Conservation (phyloP, 768 basidiomycete species). For the Crepidotus variabilis region DNA sequence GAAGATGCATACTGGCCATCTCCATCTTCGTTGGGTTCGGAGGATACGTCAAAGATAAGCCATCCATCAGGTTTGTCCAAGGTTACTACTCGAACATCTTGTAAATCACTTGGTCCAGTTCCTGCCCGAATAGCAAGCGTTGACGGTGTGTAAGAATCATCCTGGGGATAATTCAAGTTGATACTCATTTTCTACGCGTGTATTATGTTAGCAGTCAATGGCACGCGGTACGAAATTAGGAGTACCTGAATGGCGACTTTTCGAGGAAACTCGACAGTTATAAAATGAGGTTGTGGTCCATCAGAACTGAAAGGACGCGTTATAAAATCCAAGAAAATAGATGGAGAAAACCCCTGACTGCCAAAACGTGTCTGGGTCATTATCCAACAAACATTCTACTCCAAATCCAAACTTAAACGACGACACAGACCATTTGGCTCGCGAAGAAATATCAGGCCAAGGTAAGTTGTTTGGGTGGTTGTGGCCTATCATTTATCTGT, state of each 20-base stretch:
- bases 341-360: constrained; percentile 65
- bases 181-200: constrained; percentile 81
- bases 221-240: background rate
- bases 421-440: constrained; percentile 95
- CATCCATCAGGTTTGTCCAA: constrained; percentile 93
- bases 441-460: constrained; percentile 82
- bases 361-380: constrained; percentile 94
- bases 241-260: constrained; percentile 84
- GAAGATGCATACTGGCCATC: constrained; percentile 65
- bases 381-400: constrained; percentile 85
- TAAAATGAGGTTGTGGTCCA: constrained; percentile 95
- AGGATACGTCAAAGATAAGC: constrained; percentile 83
- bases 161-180: constrained; percentile 72
- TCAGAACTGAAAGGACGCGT: constrained; percentile 56
- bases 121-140: constrained; percentile 89
- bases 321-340: background rate
- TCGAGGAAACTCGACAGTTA: constrained; percentile 89
- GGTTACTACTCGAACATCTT: constrained; percentile 83
- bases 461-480: constrained; percentile 49
- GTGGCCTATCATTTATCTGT: constrained; percentile 7
- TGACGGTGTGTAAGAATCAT: constrained; percentile 97
- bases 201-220: background rate
- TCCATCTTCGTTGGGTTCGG: constrained; percentile 75
- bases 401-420: constrained; percentile 97
- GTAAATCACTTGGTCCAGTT: constrained; percentile 85